These are phyloP conservation scores for Eimeria necatrix DNA, from an alignment of 169 alveolate species.

Conservation along the genomic window DNA sequence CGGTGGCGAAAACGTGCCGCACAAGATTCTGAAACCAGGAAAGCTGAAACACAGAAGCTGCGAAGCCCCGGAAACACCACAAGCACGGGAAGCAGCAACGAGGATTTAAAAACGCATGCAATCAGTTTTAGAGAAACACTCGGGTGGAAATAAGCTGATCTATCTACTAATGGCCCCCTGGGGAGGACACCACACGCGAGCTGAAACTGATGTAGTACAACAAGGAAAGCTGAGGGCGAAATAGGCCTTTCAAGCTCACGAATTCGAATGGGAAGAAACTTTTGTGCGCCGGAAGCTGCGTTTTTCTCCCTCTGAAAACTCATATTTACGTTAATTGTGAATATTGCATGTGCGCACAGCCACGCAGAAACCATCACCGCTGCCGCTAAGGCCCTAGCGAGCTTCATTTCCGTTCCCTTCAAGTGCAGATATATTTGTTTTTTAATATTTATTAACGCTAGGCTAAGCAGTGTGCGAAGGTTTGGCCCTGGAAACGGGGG, in stretches of 20 bases:
- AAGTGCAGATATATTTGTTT: not conserved
- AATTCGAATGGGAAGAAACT: constrained; percentile 33
- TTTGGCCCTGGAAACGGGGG: too few relatives aligned
- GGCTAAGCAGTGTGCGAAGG: too few relatives aligned
- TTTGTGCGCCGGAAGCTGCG: not conserved
- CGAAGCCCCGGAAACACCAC: not conserved
- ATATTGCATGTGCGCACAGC: constrained; percentile 36
- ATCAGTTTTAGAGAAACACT: not conserved
- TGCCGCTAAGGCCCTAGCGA: constrained; percentile 1
- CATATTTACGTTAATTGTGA: not conserved
- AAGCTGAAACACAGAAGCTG: constrained; percentile 59
- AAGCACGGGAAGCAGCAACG: not conserved
- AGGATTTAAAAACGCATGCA: not conserved
- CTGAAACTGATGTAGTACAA: not conserved
- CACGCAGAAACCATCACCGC: constrained; percentile 36
- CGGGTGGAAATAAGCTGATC: not conserved
- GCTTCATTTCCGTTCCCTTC: not conserved
- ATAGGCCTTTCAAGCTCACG: not conserved
- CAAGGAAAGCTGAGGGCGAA: too few relatives aligned
- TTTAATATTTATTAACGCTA: not conserved
- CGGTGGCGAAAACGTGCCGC: not conserved
- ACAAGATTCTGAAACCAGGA: constrained; percentile 60
- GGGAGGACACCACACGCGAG: not conserved
- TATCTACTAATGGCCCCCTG: not conserved
- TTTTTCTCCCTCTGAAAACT: not conserved